Percentiles rank a stretch among this genome's conserved stretches.
These are phyloP conservation scores for Geopyxis carbonaria DNA, from an alignment of 495 filamentous ascomycete species.

Conservation along the genomic window DNA sequence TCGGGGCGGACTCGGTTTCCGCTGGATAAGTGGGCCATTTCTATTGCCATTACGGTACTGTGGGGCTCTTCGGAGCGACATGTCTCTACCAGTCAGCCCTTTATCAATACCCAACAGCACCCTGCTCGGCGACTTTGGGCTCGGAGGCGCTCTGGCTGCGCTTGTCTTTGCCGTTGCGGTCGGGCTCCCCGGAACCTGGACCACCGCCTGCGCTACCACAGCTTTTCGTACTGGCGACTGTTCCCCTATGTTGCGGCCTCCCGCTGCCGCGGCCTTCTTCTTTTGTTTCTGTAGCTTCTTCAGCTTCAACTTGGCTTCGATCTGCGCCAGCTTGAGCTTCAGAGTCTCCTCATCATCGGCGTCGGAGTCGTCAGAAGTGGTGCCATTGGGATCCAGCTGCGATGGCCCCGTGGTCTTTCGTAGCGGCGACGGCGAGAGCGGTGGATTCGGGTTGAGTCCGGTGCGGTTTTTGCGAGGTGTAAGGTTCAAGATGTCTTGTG, in stretches of 20 bases:
- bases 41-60: conserved; percentile 23
- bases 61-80: conserved; percentile 67
- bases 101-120: conserved; percentile 80
- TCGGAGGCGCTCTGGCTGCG: conserved; percentile 20
- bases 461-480: conserved; percentile 17
- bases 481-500: conserved; percentile 21
- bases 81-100: conserved; percentile 59
- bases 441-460: conserved; percentile 2
- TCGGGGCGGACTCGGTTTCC: conserved; percentile 13
- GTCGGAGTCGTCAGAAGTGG: conserved; percentile 35
- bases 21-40: neutral
- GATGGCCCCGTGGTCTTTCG: conserved; percentile 14
- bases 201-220: conserved; percentile 29
- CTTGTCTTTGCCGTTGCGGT: conserved; percentile 32
- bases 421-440: conserved; percentile 20
- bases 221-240: conserved; percentile 3
- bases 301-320: conserved; percentile 73
- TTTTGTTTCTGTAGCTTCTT: conserved; percentile 58
- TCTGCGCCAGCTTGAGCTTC: conserved; percentile 63
- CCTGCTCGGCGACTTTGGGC: conserved; percentile 60
- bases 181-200: conserved; percentile 76
- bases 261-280: conserved; percentile 7
- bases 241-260: too few relatives aligned
- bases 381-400: conserved; percentile 22
- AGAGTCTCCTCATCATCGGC: conserved; percentile 86